Evolutionary conservation across 805 yeast genomes (phyloP), one percentile per base, ranked within the genome.

Genomic region (Saturnispora halmiae): DNA sequence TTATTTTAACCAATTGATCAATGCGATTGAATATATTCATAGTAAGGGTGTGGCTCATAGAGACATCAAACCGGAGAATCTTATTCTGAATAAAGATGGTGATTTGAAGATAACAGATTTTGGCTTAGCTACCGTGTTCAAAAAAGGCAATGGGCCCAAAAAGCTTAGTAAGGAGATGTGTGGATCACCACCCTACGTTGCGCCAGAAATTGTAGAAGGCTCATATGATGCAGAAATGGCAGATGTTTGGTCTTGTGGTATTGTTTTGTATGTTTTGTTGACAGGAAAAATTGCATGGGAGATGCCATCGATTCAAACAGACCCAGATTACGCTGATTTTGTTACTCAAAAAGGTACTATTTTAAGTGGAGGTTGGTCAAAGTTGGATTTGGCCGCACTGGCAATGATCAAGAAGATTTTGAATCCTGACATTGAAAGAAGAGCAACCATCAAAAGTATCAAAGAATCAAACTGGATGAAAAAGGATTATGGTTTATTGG

Each of bases 101-200:
- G 79, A 81, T 53, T 56, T 82, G 52, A 79, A 81, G 50, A 58
- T 82, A n/a, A 78, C 85, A 0, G 92, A 82, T 59, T 82, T 82
- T 60, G 92, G 92, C 0, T 60, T 82, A 13, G 86, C 88, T 0
- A 70, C 77, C 24, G 74, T 76, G 7, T 79, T 69, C 51, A 67
- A 63, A 46, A 69, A 70, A 31, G 66, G 63, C 29, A 57, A 56
- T 13, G 82, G 81, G 2, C 56, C 65, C 4, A 64, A 63, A 36
- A 57, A 77, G 43, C 41, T 66, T 35, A 69, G 77, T 30, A 55
- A 60, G 19, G 71, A 77, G 22, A 69, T 79, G 25, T 73, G 86
- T 56, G 82, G 90, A 0, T 77, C 83, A 1, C 82, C 84, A 1
- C 88, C 87, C 5, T 82, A 82, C 53, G 72, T 79, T 65, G 90